phyloP scores from a whole-genome alignment of 805 yeast genomes.

The Wickerhamomyces sydowiorum region DNA sequence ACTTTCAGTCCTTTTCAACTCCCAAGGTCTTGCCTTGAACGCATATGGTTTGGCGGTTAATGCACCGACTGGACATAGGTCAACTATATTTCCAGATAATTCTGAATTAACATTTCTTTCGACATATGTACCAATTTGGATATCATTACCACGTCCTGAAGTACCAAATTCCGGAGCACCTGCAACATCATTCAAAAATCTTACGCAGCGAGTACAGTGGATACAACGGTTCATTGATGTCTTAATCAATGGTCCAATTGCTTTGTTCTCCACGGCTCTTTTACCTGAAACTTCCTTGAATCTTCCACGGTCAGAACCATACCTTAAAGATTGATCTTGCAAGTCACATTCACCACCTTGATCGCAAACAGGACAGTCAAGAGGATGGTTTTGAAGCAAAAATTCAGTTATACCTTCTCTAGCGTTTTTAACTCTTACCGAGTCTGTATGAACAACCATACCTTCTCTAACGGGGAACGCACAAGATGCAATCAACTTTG shows the following conservation, averaged over 20 bases:
- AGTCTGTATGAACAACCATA: conserved; percentile 77
- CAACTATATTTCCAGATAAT: conserved; percentile 81
- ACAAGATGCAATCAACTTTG: conserved; percentile 86
- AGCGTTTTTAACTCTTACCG: conserved; percentile 73
- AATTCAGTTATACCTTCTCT: conserved; percentile 90
- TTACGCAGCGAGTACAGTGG: conserved; percentile 87
- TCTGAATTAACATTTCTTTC: conserved; percentile 82
- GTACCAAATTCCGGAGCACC: conserved; percentile 92
- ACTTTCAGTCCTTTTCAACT: conserved; percentile 81
- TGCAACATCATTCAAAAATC: conserved; percentile 86
- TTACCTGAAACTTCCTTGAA: conserved; percentile 77
- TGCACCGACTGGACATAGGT: conserved; percentile 90
- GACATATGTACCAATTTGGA: conserved; percentile 87
- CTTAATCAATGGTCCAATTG: conserved; percentile 83
- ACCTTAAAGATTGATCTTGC: conserved; percentile 80
- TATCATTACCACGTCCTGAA: conserved; percentile 85
- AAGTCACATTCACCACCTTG: conserved; percentile 94
- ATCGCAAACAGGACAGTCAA: conserved; percentile 90
- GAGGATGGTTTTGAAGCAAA: conserved; percentile 82
- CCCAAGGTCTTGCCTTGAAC: conserved; percentile 93
- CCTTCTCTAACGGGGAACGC: conserved; percentile 90
- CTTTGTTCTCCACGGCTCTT: conserved; percentile 87
- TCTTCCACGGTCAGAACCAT: conserved; percentile 84
- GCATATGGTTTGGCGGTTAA: conserved; percentile 87
- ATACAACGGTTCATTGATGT: conserved; percentile 91